Conservation (phyloP, 345 rosid genomes). For the Anastatica hierochuntica region DNA sequence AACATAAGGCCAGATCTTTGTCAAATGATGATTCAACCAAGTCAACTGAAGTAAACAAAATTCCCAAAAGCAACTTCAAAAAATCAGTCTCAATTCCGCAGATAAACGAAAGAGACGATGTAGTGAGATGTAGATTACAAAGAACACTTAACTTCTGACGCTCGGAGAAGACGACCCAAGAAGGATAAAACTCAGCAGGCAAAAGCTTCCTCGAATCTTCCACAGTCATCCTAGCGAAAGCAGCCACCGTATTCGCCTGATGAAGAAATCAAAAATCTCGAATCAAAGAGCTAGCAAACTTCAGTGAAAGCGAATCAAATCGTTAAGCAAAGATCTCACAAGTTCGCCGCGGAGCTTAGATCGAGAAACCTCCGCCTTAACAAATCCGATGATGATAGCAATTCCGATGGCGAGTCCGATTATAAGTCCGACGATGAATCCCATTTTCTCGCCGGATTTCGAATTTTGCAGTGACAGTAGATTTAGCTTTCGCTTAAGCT, state of each 20-base stretch:
- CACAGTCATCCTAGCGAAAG: slow-evolving; percentile 93
- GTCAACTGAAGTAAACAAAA: slow-evolving; percentile 48
- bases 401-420: slow-evolving; percentile 60
- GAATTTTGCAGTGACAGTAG: background rate
- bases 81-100: slow-evolving; percentile 15
- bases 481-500: slow-evolving; percentile 9
- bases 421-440: slow-evolving; percentile 58
- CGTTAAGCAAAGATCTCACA: slow-evolving; percentile 37
- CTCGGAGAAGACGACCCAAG: slow-evolving; percentile 96
- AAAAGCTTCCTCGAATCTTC: slow-evolving; percentile 86
- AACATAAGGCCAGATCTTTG: slow-evolving; percentile 97
- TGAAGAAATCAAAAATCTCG: too few species aligned
- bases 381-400: slow-evolving; percentile 63
- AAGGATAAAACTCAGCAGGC: slow-evolving; percentile 70
- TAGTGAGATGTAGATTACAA: background rate
- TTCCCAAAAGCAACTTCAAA: background rate
- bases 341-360: slow-evolving; percentile 73
- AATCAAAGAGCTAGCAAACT: background rate
- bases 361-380: slow-evolving; percentile 69
- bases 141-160: slow-evolving; percentile 57
- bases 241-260: slow-evolving; percentile 80
- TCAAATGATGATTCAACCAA: slow-evolving; percentile 83
- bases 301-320: background rate
- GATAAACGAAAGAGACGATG: background rate
- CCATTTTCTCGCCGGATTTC: slow-evolving; percentile 32